Conservation (phyloP, 805 yeast genomes). For the Candida suzukii region DNA sequence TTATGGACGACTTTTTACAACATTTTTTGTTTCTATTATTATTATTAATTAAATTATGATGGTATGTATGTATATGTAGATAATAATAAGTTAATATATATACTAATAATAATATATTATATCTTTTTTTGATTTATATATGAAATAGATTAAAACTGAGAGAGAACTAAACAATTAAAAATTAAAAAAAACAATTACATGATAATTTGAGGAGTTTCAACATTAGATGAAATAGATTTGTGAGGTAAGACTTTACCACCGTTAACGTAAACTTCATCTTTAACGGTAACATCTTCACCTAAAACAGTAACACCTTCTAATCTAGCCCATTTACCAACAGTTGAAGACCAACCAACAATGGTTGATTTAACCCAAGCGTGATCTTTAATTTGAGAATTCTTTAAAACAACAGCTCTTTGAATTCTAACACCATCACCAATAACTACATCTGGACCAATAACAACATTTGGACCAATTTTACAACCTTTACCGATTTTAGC, state of each 20-base stretch:
- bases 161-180: background rate
- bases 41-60: too few species aligned
- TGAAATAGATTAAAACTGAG: background rate
- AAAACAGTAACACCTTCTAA: slow-evolving; percentile 95
- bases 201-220: slow-evolving; percentile 96
- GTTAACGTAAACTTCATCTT: slow-evolving; percentile 97
- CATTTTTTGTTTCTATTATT: too few species aligned
- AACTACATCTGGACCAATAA: slow-evolving; percentile 92
- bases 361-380: slow-evolving; percentile 98
- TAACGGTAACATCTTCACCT: slow-evolving; percentile 98
- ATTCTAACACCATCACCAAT: slow-evolving; percentile 99
- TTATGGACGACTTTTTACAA: too few species aligned
- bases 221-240: slow-evolving; percentile 92
- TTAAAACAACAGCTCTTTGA: slow-evolving; percentile 87
- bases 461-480: slow-evolving; percentile 97
- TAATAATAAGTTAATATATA: too few species aligned
- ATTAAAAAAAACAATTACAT: slow-evolving; percentile 48
- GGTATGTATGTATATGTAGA: too few species aligned
- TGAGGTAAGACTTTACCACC: slow-evolving; percentile 99
- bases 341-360: slow-evolving; percentile 98
- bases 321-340: slow-evolving; percentile 98
- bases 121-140: background rate
- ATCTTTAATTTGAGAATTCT: slow-evolving; percentile 87
- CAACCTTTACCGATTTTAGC: slow-evolving; percentile 91
- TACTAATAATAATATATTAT: too few species aligned